Base-by-base conservation (phyloP, 768 basidiomycete species). In the Macrolepiota albuminosa region DNA sequence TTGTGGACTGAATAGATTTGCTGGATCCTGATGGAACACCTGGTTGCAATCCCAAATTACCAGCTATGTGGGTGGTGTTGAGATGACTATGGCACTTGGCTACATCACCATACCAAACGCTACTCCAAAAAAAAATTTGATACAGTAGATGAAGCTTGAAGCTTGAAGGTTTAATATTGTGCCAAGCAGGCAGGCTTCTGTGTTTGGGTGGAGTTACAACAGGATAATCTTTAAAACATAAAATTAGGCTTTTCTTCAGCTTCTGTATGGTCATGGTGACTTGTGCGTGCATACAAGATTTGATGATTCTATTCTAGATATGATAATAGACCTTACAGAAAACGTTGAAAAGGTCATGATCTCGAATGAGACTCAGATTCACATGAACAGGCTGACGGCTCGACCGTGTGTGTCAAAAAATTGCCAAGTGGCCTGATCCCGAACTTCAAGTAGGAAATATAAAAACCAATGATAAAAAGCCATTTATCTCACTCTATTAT, bases 391-490 rank as follows among this genome's bases (percentile, higher is more conserved):
- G 21, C 26, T 40, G 59, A 26, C 7, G 4, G 29, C 57, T 34
- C 52, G 54, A 24, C 33, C 71, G 71, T 69, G 72, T 71, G 73
- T 43, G 29, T 37, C 58, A 66, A 71, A 71, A 70, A 66, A 63
- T 61, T 39, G 58, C 62, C 55, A 74, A 74, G 73, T 77, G 76
- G 76, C 62, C 76, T 76, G 76, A 77, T 75, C 40, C 26, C 42
- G n/a, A 36, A n/a, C 66, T 68, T 62, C 62, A 54, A 48, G 37
- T 51, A 55, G 61, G 56, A 62, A 62, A 64, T 63, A 67, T 64
- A 64, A 59, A 70, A 71, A 69, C 67, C 66, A 66, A 70, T 24
- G 24, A 53, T 59, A 60, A 57, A 59, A 46, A 47, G n/a, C 26
- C 2, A 53, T 36, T 55, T 43, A 31, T 55, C 36, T 34, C 11